Conservation (phyloP, 2,329 filamentous ascomycete genomes). For the Verticillium tricorpus region DNA sequence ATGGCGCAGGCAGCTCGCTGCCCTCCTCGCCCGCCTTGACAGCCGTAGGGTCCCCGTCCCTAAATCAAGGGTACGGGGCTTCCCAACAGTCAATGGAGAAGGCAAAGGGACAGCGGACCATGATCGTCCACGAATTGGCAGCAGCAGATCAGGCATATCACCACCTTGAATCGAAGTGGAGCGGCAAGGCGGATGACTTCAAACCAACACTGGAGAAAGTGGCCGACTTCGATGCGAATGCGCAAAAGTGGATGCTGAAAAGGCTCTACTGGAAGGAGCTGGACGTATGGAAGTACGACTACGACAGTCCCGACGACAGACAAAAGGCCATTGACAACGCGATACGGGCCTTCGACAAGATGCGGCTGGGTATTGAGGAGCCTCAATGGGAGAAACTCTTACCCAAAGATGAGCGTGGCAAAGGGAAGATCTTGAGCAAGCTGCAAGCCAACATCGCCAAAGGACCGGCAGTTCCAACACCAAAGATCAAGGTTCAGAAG, state of each 20-base stretch:
- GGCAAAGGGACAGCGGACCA: constrained; percentile 47
- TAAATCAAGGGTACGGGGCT: constrained; percentile 43
- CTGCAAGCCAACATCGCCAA: constrained; percentile 56
- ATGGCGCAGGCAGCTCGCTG: constrained; percentile 31
- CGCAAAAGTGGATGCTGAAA: constrained; percentile 50
- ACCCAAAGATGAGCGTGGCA: constrained; percentile 51
- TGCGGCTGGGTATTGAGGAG: constrained; percentile 50
- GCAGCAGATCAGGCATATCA: constrained; percentile 46
- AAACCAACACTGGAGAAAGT: constrained; percentile 52
- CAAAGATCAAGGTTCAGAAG: constrained; percentile 47
- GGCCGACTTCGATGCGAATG: constrained; percentile 43
- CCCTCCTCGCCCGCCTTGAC: constrained; percentile 54
- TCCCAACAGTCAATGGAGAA: constrained; percentile 48
- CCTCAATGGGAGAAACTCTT: constrained; percentile 59
- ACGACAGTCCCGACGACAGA: constrained; percentile 47
- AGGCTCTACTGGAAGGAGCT: constrained; percentile 59
- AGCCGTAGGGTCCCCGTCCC: constrained; percentile 48
- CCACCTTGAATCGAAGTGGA: constrained; percentile 45
- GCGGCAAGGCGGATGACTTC: constrained; percentile 50
- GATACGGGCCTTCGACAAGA: constrained; percentile 54
- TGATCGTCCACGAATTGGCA: constrained; percentile 58
- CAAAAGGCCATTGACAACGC: constrained; percentile 59
- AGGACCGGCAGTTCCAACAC: constrained; percentile 35
- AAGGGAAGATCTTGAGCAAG: constrained; percentile 57
- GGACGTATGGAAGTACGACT: constrained; percentile 59